These are phyloP conservation scores for Karstenula rhodostoma DNA, from an alignment of 2,329 filamentous ascomycete species.

Conservation along the genomic window DNA sequence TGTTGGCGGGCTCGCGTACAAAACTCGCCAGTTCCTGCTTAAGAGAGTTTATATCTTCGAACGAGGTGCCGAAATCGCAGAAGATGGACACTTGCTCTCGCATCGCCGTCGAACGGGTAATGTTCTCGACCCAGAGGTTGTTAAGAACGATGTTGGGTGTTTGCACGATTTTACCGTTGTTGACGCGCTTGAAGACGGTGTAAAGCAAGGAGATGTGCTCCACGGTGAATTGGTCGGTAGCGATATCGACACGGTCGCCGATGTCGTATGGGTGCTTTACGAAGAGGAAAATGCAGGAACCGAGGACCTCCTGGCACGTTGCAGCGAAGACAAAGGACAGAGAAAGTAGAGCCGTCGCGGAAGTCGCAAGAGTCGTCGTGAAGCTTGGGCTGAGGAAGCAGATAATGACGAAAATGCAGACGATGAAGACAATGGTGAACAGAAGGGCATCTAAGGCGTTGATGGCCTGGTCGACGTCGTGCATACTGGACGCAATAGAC, in stretches of 20 bases:
- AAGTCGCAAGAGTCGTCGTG: slow-evolving; percentile 83
- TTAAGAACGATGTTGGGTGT: slow-evolving; percentile 94
- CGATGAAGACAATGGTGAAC: slow-evolving; percentile 79
- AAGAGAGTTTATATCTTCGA: slow-evolving; percentile 88
- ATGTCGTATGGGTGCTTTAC: slow-evolving; percentile 99
- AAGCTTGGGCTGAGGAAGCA: slow-evolving; percentile 90
- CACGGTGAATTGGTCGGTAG: slow-evolving; percentile 75
- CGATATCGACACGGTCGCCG: slow-evolving; percentile 89
- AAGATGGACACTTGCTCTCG: slow-evolving; percentile 81
- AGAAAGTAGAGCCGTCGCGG: slow-evolving; percentile 89
- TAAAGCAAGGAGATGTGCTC: slow-evolving; percentile 95
- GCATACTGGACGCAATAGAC: slow-evolving; percentile 90
- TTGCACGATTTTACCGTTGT: slow-evolving; percentile 79
- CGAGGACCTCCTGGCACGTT: slow-evolving; percentile 93
- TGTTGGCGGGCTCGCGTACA: slow-evolving; percentile 83
- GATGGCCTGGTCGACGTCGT: slow-evolving; percentile 95
- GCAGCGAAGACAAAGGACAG: slow-evolving; percentile 96
- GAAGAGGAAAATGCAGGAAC: slow-evolving; percentile 97
- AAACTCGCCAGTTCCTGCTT: slow-evolving; percentile 86
- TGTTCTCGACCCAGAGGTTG: slow-evolving; percentile 93
- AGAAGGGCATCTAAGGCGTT: slow-evolving; percentile 88
- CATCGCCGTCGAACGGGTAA: slow-evolving; percentile 91
- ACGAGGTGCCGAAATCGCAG: slow-evolving; percentile 84
- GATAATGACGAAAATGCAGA: slow-evolving; percentile 86
- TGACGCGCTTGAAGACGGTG: slow-evolving; percentile 86